Evolutionary conservation across 306 rosid species (phyloP).

Genomic region (Castanea sativa): DNA sequence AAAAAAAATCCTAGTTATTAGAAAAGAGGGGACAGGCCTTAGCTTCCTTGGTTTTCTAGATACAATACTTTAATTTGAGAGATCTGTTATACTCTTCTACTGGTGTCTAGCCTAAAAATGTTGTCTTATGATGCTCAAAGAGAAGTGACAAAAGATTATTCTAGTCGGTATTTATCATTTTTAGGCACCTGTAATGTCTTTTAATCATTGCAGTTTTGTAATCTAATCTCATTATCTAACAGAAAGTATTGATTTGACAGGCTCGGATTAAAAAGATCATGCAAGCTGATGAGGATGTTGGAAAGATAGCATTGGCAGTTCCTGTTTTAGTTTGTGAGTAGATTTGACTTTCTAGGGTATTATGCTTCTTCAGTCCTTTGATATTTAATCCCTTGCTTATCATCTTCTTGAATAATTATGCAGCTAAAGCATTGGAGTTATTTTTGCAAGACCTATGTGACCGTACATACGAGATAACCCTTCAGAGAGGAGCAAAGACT

Average conservation of each 20-base stretch:
- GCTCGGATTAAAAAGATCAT: slow-evolving; percentile 92
- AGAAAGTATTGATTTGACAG: slow-evolving; percentile 38
- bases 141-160: slow-evolving; percentile 4
- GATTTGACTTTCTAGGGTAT: slow-evolving; percentile 9
- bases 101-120: background rate
- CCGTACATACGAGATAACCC: slow-evolving; percentile 90
- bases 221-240: slow-evolving; percentile 24
- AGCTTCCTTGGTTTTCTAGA: background rate
- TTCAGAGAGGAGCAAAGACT: slow-evolving; percentile 96
- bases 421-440: slow-evolving; percentile 95
- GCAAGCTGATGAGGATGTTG: slow-evolving; percentile 99
- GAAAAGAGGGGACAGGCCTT: too few relatives aligned
- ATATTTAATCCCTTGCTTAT: slow-evolving; percentile 24
- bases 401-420: slow-evolving; percentile 22
- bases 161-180: background rate
- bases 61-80: background rate
- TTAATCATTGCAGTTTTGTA: slow-evolving; percentile 2
- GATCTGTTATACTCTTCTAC: background rate
- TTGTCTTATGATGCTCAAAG: background rate
- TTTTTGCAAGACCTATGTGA: slow-evolving; percentile 98
- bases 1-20: background rate
- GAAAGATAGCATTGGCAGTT: slow-evolving; percentile 92
- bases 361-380: background rate
- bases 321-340: slow-evolving; percentile 98
- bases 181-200: background rate